phyloP scores from a whole-genome alignment of 225 moss, liverwort and hornwort species.

The Rhytidiadelphus loreus region DNA sequence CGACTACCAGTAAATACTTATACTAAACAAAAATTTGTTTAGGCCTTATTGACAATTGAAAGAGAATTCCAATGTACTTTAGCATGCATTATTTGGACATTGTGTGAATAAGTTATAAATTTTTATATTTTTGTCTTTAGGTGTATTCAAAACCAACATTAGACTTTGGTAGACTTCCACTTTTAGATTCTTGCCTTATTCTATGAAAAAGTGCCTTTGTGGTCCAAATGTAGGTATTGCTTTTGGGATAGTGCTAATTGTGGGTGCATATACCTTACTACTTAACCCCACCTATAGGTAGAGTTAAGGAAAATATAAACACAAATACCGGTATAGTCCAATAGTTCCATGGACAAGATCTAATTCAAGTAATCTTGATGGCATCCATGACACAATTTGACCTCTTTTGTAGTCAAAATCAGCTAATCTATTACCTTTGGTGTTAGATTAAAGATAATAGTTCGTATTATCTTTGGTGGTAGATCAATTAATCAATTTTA shows the following conservation, averaged over 20 bases:
- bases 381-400: not conserved
- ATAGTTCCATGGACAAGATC: not conserved
- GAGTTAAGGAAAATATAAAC: too few species aligned
- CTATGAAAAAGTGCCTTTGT: too few species aligned
- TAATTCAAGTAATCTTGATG: not conserved
- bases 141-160: not conserved
- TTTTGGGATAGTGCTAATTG: not conserved
- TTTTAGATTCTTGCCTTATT: not conserved
- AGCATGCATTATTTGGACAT: not conserved
- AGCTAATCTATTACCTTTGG: not conserved
- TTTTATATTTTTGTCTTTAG: not conserved
- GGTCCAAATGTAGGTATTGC: not conserved
- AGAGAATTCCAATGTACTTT: not conserved
- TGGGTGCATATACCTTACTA: not conserved
- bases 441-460: not conserved
- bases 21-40: not conserved
- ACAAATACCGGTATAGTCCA: not conserved
- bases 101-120: not conserved
- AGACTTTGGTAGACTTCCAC: not conserved
- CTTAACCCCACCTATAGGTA: too few species aligned
- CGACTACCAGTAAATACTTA: not conserved
- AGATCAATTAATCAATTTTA: too few species aligned
- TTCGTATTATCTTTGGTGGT: too few species aligned
- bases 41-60: not conserved
- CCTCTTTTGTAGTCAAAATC: not conserved